These are phyloP conservation scores for Trypethelium eluteriae DNA, from an alignment of 495 filamentous ascomycete genomes.

Conservation along the genomic window DNA sequence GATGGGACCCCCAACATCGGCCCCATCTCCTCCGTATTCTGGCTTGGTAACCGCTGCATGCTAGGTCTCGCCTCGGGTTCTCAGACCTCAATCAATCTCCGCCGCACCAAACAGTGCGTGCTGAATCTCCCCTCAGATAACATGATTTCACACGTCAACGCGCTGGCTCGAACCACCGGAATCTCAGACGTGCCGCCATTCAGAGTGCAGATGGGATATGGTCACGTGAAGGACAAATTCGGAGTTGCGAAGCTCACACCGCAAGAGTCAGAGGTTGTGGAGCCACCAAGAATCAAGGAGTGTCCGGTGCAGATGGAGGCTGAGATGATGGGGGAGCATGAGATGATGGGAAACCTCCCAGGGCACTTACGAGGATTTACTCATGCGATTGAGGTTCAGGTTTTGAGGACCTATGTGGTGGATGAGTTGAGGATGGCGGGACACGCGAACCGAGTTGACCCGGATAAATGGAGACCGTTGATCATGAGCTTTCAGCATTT, in stretches of 20 bases:
- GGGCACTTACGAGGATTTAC: constrained; percentile 20
- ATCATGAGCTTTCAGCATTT: constrained; percentile 42
- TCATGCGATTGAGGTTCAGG: constrained; percentile 20
- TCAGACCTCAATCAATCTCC: constrained; percentile 40
- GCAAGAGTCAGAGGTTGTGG: constrained; percentile 28
- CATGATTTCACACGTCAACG: constrained; percentile 37
- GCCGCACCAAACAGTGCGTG: constrained; percentile 41
- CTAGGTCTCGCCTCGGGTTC: constrained; percentile 37
- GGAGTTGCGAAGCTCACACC: constrained; percentile 32
- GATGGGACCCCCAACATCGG: constrained; percentile 40
- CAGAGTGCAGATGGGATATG: constrained; percentile 31
- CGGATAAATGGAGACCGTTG: constrained; percentile 39
- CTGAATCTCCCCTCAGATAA: constrained; percentile 39
- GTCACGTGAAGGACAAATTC: constrained; percentile 41
- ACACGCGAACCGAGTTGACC: constrained; percentile 38
- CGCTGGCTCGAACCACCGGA: constrained; percentile 39
- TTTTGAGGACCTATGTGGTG: constrained; percentile 22
- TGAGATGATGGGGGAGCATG: constrained; percentile 31
- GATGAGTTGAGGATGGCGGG: constrained; percentile 31
- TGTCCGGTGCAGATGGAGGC: constrained; percentile 41
- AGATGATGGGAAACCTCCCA: constrained; percentile 33
- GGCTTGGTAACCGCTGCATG: constrained; percentile 42
- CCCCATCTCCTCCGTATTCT: constrained; percentile 44
- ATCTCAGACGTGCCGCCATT: constrained; percentile 27
- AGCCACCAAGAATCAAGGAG: constrained; percentile 31